These are phyloP conservation scores for Cerrena zonata DNA, from an alignment of 1,284 basidiomycete species.

Conservation along the genomic window DNA sequence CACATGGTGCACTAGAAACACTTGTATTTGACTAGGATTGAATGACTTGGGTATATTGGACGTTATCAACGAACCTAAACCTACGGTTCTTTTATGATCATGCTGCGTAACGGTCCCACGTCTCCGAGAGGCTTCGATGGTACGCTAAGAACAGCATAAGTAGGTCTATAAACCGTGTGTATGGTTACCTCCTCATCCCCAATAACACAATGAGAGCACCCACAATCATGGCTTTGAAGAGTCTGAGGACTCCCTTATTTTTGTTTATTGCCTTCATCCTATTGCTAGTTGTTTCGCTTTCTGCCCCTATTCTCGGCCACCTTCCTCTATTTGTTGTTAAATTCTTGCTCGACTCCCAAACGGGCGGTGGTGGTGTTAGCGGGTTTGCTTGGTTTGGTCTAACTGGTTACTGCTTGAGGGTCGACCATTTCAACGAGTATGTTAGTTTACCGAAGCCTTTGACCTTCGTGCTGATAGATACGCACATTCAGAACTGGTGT, in stretches of 20 bases:
- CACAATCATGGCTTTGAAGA: background rate
- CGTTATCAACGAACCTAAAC: too few species aligned
- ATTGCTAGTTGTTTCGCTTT: constrained; percentile 51
- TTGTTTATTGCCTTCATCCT: constrained; percentile 48
- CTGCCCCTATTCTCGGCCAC: constrained; percentile 51
- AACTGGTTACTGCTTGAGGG: constrained; percentile 55
- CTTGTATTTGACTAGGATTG: too few species aligned
- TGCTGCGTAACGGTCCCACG: too few species aligned
- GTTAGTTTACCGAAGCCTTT: constrained; percentile 1
- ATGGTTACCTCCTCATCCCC: too few species aligned
- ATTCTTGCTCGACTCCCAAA: constrained; percentile 29
- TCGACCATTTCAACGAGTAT: constrained; percentile 39
- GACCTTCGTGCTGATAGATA: constrained; percentile 6
- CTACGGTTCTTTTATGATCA: too few species aligned
- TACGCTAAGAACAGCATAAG: too few species aligned
- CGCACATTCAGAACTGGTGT: constrained; percentile 29
- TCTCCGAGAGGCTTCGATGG: too few species aligned
- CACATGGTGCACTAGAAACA: too few species aligned
- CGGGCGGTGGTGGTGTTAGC: constrained; percentile 32
- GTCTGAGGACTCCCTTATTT: constrained; percentile 34
- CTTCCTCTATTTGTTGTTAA: constrained; percentile 47
- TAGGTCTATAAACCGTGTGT: too few species aligned
- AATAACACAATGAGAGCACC: too few species aligned
- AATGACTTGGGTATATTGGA: too few species aligned
- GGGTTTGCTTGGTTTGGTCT: constrained; percentile 46